Evolutionary conservation across 352 stramenopile genomes (phyloP).

Genomic region (Phytopythium ostracodes): DNA sequence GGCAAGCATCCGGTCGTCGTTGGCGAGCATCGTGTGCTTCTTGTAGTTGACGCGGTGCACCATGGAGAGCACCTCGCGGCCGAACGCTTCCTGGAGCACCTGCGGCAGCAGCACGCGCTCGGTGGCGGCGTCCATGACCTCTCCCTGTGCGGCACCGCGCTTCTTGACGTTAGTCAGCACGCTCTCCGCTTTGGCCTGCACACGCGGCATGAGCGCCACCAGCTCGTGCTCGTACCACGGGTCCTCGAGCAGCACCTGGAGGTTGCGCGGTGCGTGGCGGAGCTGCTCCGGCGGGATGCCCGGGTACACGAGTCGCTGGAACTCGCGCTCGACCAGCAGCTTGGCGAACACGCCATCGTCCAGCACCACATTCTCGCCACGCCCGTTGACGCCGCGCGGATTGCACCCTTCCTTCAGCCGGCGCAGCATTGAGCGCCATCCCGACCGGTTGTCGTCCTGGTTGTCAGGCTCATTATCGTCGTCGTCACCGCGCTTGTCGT

Average conservation of each 20-base stretch:
- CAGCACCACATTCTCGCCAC: constrained; percentile 54
- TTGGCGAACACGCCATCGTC: constrained; percentile 80
- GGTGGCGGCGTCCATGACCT: constrained; percentile 74
- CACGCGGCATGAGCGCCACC: constrained; percentile 75
- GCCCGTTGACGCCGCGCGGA: constrained; percentile 41
- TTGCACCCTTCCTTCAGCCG: constrained; percentile 62
- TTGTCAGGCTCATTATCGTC: not conserved
- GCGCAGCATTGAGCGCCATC: constrained; percentile 63
- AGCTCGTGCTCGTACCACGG: constrained; percentile 80
- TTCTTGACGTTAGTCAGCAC: constrained; percentile 82
- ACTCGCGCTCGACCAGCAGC: constrained; percentile 60
- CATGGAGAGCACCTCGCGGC: constrained; percentile 75
- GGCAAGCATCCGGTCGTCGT: constrained; percentile 54
- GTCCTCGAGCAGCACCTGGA: constrained; percentile 71
- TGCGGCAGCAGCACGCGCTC: constrained; percentile 67
- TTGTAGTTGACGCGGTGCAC: constrained; percentile 80
- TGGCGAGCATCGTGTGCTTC: constrained; percentile 74
- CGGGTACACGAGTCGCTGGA: constrained; percentile 78
- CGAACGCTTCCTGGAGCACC: constrained; percentile 83
- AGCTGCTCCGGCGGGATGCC: constrained; percentile 71
- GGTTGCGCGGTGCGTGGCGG: constrained; percentile 54
- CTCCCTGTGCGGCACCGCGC: constrained; percentile 57
- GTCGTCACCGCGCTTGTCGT: constrained; percentile 28
- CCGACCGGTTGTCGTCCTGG: not conserved
- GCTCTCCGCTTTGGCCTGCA: constrained; percentile 68